Evolutionary conservation across 78 protist genomes (phyloP).

Genomic region (Dictyostelium firmibasis): DNA sequence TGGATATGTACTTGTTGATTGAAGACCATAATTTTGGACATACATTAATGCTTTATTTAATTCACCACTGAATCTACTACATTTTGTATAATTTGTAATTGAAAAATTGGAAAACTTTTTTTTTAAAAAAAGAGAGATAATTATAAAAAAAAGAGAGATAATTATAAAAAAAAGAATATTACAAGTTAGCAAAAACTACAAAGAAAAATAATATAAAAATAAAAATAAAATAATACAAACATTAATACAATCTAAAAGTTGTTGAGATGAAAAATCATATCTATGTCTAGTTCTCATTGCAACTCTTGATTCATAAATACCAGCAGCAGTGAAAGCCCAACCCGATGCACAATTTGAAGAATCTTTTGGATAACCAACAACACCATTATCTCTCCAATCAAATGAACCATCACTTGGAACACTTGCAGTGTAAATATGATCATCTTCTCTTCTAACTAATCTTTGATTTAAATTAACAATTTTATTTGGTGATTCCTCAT

Average conservation of each 20-base stretch:
- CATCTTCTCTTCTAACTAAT: not conserved
- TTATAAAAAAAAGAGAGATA: not conserved
- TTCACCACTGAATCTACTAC: not conserved
- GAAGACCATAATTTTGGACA: constrained; percentile 17
- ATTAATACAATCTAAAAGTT: constrained; percentile 48
- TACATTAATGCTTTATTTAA: constrained; percentile 47
- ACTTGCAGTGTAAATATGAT: not conserved
- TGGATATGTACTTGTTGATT: constrained; percentile 21
- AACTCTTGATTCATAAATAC: constrained; percentile 36
- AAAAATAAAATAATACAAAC: not conserved
- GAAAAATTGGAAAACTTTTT: not conserved
- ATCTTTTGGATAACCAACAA: constrained; percentile 61
- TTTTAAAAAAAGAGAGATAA: not conserved
- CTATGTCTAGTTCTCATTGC: constrained; percentile 42
- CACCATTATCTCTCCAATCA: constrained; percentile 60
- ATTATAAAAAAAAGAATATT: not conserved
- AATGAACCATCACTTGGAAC: constrained; percentile 9
- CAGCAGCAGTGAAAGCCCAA: constrained; percentile 64
- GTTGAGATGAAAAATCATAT: constrained; percentile 32
- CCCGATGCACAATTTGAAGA: constrained; percentile 28
- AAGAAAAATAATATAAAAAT: too few relatives aligned
- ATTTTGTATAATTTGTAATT: not conserved
- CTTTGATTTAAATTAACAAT: not conserved
- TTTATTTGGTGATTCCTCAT: not conserved
- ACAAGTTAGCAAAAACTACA: too few relatives aligned